Evolutionary conservation across 1,284 basidiomycete species (phyloP), one percentile per base, ranked within the genome.

Genomic region (Ceratobasidium sp.): DNA sequence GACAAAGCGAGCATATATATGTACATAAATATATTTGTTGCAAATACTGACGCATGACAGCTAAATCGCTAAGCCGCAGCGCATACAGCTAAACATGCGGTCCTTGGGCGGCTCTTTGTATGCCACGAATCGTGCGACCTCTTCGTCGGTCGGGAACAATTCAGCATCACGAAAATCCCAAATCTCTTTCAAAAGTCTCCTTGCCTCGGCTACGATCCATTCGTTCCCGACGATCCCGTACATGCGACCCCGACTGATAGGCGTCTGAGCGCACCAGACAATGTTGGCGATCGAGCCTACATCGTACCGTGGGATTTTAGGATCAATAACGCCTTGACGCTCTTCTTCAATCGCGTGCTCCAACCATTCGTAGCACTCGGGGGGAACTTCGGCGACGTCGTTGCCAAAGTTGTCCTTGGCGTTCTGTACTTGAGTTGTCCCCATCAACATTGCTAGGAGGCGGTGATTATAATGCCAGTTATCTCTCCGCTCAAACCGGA

Each of bases 181-280:
- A 7, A 74, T 64, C 23, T 54, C 59, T 12, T 30, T 33, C 27
- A 74, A 2, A 10, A 50, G 14, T 1, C 18, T 44, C 20, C 71
- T 59, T 16, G 71, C 71, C 35, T 74, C 50, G 1, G 14, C 44
- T 18, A 74, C 71, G 33, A 74, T 33, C 5, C 16, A 3, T 33
- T 48, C 59, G 16, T 46, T 74, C 16, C 71, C 71, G 18, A 74
- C 59, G 23, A 74, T 41, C 27, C 71, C 71, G 35, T 62, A 50
- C n/a, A n/a, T n/a, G n/a, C n/a, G n/a, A n/a, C n/a, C n/a, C n/a
- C n/a, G n/a, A 14, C n/a, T 54, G 41, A 74, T 74, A 1, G 71
- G 59, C 3, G 27, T 35, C 20, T 33, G 46, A 5, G 71, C 71
- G 30, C 71, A 74, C 41, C 48, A 64, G 12, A 74, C 16, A 3